Percentiles rank a stretch among this genome's conserved stretches.
phyloP scores from a whole-genome alignment of 352 stramenopile genomes.

The Phytophthora sansomeana region DNA sequence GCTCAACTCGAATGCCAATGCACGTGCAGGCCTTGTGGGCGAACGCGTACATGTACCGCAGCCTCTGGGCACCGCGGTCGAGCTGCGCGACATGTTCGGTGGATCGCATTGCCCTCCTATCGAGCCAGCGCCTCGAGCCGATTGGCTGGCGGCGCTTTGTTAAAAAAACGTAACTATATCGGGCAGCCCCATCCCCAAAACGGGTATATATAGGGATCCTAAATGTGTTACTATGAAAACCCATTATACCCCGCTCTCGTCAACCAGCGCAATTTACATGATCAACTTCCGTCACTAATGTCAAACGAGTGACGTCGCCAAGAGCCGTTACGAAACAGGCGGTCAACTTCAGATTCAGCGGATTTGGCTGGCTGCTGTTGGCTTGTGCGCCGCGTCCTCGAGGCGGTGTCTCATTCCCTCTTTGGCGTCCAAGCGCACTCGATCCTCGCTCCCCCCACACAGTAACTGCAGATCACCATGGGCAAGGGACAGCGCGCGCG shows the following conservation, averaged over 20 bases:
- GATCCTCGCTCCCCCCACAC: conserved; percentile 10
- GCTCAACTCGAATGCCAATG: no score
- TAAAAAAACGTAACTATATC: conserved; percentile 12
- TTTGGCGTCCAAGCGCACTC: conserved; percentile 18
- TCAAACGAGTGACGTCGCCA: conserved; percentile 31
- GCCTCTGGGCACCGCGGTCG: no score
- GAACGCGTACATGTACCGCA: no score
- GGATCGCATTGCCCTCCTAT: conserved; percentile 9
- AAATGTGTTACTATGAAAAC: neutral
- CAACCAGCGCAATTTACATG: neutral
- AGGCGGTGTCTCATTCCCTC: conserved; percentile 28
- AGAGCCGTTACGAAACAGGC: conserved; percentile 27
- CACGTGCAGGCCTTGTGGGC: no score
- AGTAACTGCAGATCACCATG: conserved; percentile 44
- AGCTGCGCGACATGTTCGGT: conserved; percentile 13
- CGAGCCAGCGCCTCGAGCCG: conserved; percentile 12
- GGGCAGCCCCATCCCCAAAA: neutral
- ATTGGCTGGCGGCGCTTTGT: conserved; percentile 30
- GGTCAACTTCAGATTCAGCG: conserved; percentile 32
- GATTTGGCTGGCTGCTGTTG: conserved; percentile 34
- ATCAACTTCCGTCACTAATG: conserved; percentile 11
- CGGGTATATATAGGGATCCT: neutral
- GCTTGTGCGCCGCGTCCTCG: neutral
- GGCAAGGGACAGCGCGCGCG: conserved; percentile 75
- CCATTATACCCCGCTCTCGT: conserved; percentile 7